phyloP scores from a whole-genome alignment of 2,329 filamentous ascomycete species.

The Botryotinia globosa region DNA sequence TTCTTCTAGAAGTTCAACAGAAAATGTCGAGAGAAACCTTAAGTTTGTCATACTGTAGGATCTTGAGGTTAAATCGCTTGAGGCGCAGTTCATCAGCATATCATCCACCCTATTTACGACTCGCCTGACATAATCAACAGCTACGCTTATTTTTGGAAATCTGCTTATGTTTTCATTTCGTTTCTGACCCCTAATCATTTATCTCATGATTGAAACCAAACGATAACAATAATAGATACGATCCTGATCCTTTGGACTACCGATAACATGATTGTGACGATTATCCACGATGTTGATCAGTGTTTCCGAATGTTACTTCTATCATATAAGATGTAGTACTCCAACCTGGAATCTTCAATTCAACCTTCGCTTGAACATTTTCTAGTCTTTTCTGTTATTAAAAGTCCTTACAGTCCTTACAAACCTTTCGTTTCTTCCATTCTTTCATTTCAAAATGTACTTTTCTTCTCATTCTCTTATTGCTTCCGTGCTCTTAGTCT shows the following conservation, averaged over 20 bases:
- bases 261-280: neutral
- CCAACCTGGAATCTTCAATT: neutral
- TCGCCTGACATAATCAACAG: conserved; percentile 7
- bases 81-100: neutral
- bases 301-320: neutral
- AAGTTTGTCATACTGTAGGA: conserved; percentile 6
- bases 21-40: neutral
- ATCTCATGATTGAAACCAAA: neutral
- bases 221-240: neutral
- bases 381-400: neutral
- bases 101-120: neutral
- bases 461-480: conserved; percentile 9
- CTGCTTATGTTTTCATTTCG: conserved; percentile 12
- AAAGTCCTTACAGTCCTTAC: conserved; percentile 11
- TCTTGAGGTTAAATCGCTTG: conserved; percentile 8
- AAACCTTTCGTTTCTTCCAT: neutral
- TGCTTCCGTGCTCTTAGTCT: conserved; percentile 4
- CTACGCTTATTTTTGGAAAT: neutral
- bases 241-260: conserved; percentile 10
- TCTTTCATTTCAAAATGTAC: conserved; percentile 6
- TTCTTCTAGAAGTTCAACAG: neutral
- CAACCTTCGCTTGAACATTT: neutral
- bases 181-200: neutral
- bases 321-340: conserved; percentile 3
- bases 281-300: neutral